Conservation (phyloP, 371 early-diverging fungal genomes). For the Nematocida major region DNA sequence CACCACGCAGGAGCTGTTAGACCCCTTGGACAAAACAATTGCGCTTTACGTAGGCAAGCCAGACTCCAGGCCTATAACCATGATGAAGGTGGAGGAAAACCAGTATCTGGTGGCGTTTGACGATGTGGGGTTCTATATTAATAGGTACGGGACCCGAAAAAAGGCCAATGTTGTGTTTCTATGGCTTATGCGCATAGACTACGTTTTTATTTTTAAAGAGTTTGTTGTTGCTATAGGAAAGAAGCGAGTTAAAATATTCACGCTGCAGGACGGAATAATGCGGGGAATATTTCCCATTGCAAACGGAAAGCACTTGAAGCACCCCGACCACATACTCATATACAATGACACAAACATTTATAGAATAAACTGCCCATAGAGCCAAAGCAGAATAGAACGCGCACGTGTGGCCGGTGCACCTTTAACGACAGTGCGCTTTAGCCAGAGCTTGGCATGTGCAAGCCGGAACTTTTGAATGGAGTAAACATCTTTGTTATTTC, state of each 20-base stretch:
- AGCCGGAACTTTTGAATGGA: no score
- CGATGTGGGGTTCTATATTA: constrained; percentile 61
- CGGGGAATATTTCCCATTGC: constrained; percentile 8
- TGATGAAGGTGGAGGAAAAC: constrained; percentile 51
- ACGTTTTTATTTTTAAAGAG: constrained; percentile 11
- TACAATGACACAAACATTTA: constrained; percentile 38
- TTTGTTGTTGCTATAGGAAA: constrained; percentile 19
- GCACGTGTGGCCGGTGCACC: no score
- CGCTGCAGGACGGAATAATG: constrained; percentile 14
- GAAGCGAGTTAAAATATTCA: constrained; percentile 22
- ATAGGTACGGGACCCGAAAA: constrained; percentile 53
- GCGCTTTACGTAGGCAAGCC: constrained; percentile 27
- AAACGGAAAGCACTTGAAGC: constrained; percentile 6
- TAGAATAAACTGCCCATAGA: background rate
- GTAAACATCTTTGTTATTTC: no score
- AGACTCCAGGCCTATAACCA: constrained; percentile 45
- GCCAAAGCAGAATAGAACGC: background rate
- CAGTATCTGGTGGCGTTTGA: constrained; percentile 59
- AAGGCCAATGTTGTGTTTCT: constrained; percentile 53
- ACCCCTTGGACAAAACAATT: constrained; percentile 56
- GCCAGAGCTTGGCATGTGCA: no score
- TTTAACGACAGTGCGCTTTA: no score
- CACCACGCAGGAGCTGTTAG: constrained; percentile 62
- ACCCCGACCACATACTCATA: constrained; percentile 27
- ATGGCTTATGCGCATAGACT: constrained; percentile 55